A percentile compares a stretch with the other conserved stretches of the same genome.
These are phyloP conservation scores for Scheffersomyces lignosus DNA, from an alignment of 805 yeast genomes.

Conservation along the genomic window DNA sequence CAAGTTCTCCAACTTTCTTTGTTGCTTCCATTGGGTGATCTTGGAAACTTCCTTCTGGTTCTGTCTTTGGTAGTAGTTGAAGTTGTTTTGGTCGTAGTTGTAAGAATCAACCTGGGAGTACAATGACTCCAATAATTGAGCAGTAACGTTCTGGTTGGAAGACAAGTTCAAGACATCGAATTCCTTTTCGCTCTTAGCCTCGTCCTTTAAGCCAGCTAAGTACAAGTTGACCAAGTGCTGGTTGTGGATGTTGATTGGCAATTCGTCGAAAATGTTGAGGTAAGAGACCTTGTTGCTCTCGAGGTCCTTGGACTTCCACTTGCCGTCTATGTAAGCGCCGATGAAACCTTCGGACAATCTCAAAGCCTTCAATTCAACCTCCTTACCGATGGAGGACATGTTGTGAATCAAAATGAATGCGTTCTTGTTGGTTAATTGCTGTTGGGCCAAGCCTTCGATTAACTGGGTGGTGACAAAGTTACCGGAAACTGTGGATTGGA, in stretches of 20 bases:
- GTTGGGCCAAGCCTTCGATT: slow-evolving; percentile 66
- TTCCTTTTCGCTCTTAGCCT: slow-evolving; percentile 20
- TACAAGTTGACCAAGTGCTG: slow-evolving; percentile 63
- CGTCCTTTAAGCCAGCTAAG: slow-evolving; percentile 33
- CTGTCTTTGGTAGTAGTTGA: slow-evolving; percentile 80
- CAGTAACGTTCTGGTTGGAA: slow-evolving; percentile 44
- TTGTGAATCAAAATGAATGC: slow-evolving; percentile 66
- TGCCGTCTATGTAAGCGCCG: slow-evolving; percentile 53
- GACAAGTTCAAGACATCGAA: slow-evolving; percentile 42
- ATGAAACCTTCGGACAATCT: slow-evolving; percentile 66
- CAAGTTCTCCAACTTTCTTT: slow-evolving; percentile 63
- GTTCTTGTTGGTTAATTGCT: slow-evolving; percentile 57
- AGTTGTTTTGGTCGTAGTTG: slow-evolving; percentile 76
- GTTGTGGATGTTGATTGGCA: slow-evolving; percentile 66
- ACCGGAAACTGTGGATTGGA: slow-evolving; percentile 68
- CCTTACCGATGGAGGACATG: slow-evolving; percentile 64
- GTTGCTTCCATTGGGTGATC: slow-evolving; percentile 73
- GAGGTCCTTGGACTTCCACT: slow-evolving; percentile 66
- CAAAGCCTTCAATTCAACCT: slow-evolving; percentile 66
- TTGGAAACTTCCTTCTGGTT: slow-evolving; percentile 67
- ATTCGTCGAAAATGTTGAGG: slow-evolving; percentile 68
- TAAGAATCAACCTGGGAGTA: slow-evolving; percentile 71
- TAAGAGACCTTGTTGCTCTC: slow-evolving; percentile 59
- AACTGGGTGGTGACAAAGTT: slow-evolving; percentile 64
- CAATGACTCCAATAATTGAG: slow-evolving; percentile 58